A percentile compares a stretch with the other conserved stretches of the same genome.
Evolutionary conservation across 345 rosid genomes (phyloP).

Genomic region (Alliaria petiolata): DNA sequence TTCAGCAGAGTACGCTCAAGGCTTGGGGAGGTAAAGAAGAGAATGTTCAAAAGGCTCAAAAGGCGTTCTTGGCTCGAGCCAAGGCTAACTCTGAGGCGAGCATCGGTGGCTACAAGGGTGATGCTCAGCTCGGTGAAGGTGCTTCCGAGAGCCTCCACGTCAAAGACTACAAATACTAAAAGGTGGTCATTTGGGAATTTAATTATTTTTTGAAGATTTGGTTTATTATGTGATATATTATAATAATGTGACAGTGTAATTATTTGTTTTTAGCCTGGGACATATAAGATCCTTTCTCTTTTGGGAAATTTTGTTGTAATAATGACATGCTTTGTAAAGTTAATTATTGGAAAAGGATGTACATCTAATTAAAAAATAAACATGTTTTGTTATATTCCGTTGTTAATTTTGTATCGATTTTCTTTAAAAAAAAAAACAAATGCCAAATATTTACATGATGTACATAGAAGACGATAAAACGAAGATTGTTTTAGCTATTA

Average conservation of each 20-base stretch:
- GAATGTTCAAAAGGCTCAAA: conserved; percentile 63
- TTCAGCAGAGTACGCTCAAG: conserved; percentile 95
- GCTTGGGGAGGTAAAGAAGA: conserved; percentile 82
- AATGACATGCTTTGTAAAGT: neutral
- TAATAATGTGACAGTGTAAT: neutral
- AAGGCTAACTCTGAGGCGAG: conserved; percentile 94
- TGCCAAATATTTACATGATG: neutral
- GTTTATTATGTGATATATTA: neutral
- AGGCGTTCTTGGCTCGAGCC: conserved; percentile 60
- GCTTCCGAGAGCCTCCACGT: conserved; percentile 77
- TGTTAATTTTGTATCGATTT: neutral
- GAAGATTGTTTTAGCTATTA: no score
- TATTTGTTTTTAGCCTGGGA: neutral
- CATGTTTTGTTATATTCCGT: neutral
- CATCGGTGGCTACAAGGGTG: conserved; percentile 74
- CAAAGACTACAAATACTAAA: conserved; percentile 33
- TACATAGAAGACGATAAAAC: no score
- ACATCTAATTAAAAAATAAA: neutral
- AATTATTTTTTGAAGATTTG: neutral
- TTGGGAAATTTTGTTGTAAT: neutral
- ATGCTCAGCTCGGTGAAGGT: conserved; percentile 65
- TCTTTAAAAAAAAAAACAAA: neutral
- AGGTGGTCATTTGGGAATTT: neutral
- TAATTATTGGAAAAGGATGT: neutral
- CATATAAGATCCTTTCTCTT: no score